Conservation (phyloP, 192 early-diverging fungal genomes). For the Entomortierella lignicola region DNA sequence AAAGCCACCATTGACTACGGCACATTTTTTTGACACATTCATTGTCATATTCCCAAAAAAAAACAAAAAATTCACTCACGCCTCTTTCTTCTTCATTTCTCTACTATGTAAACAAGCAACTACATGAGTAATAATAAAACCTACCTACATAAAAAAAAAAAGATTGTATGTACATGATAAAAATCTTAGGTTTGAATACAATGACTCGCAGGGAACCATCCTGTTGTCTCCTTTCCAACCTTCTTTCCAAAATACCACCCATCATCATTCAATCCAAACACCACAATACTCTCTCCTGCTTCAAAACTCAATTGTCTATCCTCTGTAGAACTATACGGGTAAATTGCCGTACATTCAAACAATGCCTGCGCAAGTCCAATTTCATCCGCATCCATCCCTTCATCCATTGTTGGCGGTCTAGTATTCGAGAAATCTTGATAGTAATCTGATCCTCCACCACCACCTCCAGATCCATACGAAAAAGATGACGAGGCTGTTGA, state of each 20-base stretch:
- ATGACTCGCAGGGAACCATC: slow-evolving; percentile 51
- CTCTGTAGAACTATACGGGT: slow-evolving; percentile 40
- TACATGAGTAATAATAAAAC: no score
- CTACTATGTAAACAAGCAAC: no score
- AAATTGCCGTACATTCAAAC: slow-evolving; percentile 55
- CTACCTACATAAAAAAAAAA: no score
- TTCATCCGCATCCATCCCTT: slow-evolving; percentile 46
- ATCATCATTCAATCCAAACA: slow-evolving; percentile 51
- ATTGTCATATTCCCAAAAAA: no score
- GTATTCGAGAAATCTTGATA: slow-evolving; percentile 25
- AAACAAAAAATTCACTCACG: no score
- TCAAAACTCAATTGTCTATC: slow-evolving; percentile 48
- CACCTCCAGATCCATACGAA: slow-evolving; percentile 18
- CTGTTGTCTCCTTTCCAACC: slow-evolving; percentile 39
- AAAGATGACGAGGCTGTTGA: slow-evolving; percentile 15
- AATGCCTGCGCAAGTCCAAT: slow-evolving; percentile 43
- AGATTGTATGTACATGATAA: no score
- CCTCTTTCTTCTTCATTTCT: no score
- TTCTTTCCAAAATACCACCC: slow-evolving; percentile 55
- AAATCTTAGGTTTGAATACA: slow-evolving; percentile 43
- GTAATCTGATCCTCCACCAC: slow-evolving; percentile 18
- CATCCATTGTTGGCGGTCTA: slow-evolving; percentile 35
- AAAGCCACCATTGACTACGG: slow-evolving; percentile 10
- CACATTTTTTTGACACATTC: no score
- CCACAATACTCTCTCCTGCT: slow-evolving; percentile 46